Evolutionary conservation across 2,329 filamentous ascomycete species (phyloP), one percentile per base, ranked within the genome.

Genomic region (Trichoderma sp.): DNA sequence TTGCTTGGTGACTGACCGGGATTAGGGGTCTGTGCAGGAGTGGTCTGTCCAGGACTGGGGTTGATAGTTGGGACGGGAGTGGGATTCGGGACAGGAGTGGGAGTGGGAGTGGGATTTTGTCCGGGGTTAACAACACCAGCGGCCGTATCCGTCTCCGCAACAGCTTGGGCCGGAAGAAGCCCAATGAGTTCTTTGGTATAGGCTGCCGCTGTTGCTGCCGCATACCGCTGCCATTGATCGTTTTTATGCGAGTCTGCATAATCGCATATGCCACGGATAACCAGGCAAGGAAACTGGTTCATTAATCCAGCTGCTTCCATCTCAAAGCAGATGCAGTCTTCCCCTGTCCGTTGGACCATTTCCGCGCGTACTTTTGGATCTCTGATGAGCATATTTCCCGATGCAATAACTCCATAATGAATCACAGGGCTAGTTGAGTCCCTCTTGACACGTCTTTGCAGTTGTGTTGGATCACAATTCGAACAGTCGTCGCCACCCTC

Each of bases 211-310:
- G 76, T 76, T 0, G 74, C 74, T 1, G 81, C 79, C 0, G 81
- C 81, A 72, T 81, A 82, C 0, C 32, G 34, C 26, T 81, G 78
- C 81, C 80, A 82, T 9, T n/a, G 20, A 5, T 82, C 77, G 32
- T 78, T 79, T 71, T 83, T 83, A 70, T 82, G 80, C 0, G 75
- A 78, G 70, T 83, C 81, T 7, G 80, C 77, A 70, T 81, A 83
- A 61, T 81, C 78, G 50, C 77, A 82, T 4, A 82, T 80, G 1
- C 80, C 80, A n/a, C 78, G 76, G 30, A 83, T 79, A 0, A 79
- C 75, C 1, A 82, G 58, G 55, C 78, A 81, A 77, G 57, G 0
- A 6, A 57, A 57, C 8, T 28, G 23, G 53, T 57, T 57, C 53
- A 57, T 57, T 55, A 55, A 26, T 12, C 50, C 50, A 55, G 20